Conservation (phyloP, 2,329 filamentous ascomycete species). For the Blastomyces percursus region DNA sequence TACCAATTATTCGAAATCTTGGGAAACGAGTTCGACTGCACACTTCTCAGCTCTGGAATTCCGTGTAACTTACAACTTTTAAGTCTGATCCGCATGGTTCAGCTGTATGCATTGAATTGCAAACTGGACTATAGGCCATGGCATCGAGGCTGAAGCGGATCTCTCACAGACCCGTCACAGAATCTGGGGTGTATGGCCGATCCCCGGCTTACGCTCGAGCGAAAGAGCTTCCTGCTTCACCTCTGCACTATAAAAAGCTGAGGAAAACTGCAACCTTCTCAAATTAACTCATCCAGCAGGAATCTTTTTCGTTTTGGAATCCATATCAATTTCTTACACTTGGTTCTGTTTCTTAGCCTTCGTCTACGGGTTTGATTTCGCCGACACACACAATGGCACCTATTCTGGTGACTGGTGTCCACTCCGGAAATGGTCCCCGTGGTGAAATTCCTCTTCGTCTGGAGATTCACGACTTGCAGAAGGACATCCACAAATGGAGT, state of each 20-base stretch:
- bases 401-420: slow-evolving; percentile 1
- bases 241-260: not conserved
- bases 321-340: not conserved
- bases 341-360: not conserved
- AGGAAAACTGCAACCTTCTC: not conserved
- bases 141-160: not conserved
- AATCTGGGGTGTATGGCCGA: not conserved
- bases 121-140: not conserved
- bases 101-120: not conserved
- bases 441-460: slow-evolving; percentile 4
- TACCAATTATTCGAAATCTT: not conserved
- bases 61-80: slow-evolving; percentile 2
- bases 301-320: not conserved
- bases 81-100: not conserved
- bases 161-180: not conserved
- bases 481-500: slow-evolving; percentile 1
- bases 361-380: not conserved
- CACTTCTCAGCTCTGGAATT: not conserved
- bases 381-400: not conserved
- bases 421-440: not conserved
- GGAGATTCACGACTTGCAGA: slow-evolving; percentile 1
- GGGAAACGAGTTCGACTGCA: not conserved
- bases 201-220: not conserved
- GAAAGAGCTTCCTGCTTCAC: not conserved
- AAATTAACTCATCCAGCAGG: not conserved